Percentiles rank a stretch among this genome's conserved stretches.
Evolutionary conservation across 73 alveolate genomes (phyloP).

Genomic region (Paraurostyla sp.): DNA sequence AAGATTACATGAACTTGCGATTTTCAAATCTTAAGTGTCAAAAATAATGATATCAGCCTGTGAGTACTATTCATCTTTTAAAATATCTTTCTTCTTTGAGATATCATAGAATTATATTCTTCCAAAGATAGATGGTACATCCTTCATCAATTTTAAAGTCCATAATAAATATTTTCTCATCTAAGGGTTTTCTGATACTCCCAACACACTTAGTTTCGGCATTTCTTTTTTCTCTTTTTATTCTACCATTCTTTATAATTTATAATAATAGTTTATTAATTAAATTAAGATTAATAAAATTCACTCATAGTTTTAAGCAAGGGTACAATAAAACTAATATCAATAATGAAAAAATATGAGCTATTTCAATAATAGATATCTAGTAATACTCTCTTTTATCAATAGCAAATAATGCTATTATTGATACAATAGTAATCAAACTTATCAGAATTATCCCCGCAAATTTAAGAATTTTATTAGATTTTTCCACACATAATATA

Average conservation of each 20-base stretch:
- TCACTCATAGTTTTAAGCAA: not conserved
- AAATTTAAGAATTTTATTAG: not conserved
- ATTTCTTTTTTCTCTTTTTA: not conserved
- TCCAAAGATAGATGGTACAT: not conserved
- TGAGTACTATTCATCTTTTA: not conserved
- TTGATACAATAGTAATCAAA: not conserved
- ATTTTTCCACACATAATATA: not conserved
- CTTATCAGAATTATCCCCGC: not conserved
- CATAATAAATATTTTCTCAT: slow-evolving; percentile 20
- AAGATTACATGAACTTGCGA: too few species aligned
- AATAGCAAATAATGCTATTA: slow-evolving; percentile 1
- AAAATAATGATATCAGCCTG: too few species aligned
- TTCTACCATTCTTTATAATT: not conserved
- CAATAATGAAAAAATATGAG: not conserved
- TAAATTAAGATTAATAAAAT: not conserved
- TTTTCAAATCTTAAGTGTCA: too few species aligned
- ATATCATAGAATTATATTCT: not conserved
- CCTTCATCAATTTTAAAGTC: slow-evolving; percentile 37
- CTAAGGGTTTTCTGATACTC: not conserved
- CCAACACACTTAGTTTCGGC: not conserved
- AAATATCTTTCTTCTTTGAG: not conserved
- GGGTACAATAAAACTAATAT: not conserved
- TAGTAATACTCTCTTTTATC: not conserved
- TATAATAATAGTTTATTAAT: not conserved
- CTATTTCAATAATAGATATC: not conserved